Conservation (phyloP, 768 basidiomycete genomes). For the Russula olivacea region DNA sequence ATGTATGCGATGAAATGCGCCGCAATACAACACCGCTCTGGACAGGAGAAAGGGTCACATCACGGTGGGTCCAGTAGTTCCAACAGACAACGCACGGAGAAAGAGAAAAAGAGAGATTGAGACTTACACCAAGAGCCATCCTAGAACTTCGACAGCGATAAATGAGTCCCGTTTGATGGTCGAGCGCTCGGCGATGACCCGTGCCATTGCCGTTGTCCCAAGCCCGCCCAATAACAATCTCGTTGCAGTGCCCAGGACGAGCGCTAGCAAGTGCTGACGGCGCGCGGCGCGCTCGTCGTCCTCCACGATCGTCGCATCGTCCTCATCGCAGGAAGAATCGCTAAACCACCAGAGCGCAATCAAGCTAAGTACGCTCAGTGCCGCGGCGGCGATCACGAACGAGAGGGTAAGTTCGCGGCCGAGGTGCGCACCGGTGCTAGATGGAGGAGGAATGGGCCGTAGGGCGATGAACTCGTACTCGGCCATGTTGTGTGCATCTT, state of each 20-base stretch:
- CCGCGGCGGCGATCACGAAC: slow-evolving; percentile 12
- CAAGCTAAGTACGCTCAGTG: slow-evolving; percentile 16
- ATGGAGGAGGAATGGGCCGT: not conserved
- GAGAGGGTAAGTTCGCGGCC: slow-evolving; percentile 15
- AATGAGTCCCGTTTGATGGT: slow-evolving; percentile 14
- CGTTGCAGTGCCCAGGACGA: slow-evolving; percentile 8
- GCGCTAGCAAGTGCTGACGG: not conserved
- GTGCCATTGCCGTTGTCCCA: slow-evolving; percentile 21
- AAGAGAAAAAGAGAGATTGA: not conserved
- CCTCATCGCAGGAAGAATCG: not conserved
- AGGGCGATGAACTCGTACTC: slow-evolving; percentile 8
- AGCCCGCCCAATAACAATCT: slow-evolving; percentile 16
- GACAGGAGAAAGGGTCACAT: not conserved
- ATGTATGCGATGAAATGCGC: slow-evolving; percentile 12
- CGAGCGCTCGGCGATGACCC: slow-evolving; percentile 4
- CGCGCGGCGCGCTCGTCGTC: not conserved
- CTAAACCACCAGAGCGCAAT: slow-evolving; percentile 7
- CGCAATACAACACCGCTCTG: slow-evolving; percentile 15
- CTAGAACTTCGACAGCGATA: slow-evolving; percentile 19
- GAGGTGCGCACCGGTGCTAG: not conserved
- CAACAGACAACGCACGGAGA: not conserved
- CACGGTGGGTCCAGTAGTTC: not conserved
- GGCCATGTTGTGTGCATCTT: not conserved
- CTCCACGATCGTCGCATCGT: slow-evolving; percentile 18
- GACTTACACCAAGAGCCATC: slow-evolving; percentile 24